phyloP scores from a whole-genome alignment of 495 filamentous ascomycete genomes.

The Aspergillus egyptiacus region DNA sequence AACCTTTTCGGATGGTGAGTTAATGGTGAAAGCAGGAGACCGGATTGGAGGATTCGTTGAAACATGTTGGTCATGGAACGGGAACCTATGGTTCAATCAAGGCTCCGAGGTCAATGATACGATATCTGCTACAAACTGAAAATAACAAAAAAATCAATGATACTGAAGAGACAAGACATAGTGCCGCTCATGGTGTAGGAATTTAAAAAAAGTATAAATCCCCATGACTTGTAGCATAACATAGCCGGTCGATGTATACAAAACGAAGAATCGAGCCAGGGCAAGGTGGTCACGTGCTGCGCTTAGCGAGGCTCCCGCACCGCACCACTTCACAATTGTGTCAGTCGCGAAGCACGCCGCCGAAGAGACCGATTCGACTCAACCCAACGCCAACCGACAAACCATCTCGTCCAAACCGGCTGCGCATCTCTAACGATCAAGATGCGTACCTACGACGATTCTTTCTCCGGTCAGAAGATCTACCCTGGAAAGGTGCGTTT shows the following conservation, averaged over 20 bases:
- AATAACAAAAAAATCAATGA: neutral
- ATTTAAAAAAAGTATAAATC: neutral
- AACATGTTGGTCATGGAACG: too few relatives aligned
- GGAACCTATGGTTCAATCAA: neutral
- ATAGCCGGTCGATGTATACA: neutral
- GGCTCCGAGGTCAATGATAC: neutral
- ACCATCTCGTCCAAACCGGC: slow-evolving; percentile 32
- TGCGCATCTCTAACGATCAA: slow-evolving; percentile 55
- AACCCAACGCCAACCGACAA: slow-evolving; percentile 47
- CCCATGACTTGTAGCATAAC: neutral
- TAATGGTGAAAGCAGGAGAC: too few relatives aligned
- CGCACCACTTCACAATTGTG: slow-evolving; percentile 44
- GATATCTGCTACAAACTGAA: neutral
- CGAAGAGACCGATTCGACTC: slow-evolving; percentile 43
- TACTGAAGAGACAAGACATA: neutral
- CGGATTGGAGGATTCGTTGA: too few relatives aligned
- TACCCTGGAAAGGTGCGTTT: slow-evolving; percentile 95
- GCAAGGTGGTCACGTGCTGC: slow-evolving; percentile 40
- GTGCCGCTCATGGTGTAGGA: neutral
- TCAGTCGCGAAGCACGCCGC: slow-evolving; percentile 32
- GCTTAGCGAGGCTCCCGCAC: slow-evolving; percentile 43
- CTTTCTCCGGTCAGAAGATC: slow-evolving; percentile 96
- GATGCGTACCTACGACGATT: slow-evolving; percentile 98
- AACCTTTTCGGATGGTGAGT: neutral
- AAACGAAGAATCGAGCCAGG: slow-evolving; percentile 13